Base-by-base conservation (phyloP, 768 basidiomycete species). In the Suillus cothurnatus region DNA sequence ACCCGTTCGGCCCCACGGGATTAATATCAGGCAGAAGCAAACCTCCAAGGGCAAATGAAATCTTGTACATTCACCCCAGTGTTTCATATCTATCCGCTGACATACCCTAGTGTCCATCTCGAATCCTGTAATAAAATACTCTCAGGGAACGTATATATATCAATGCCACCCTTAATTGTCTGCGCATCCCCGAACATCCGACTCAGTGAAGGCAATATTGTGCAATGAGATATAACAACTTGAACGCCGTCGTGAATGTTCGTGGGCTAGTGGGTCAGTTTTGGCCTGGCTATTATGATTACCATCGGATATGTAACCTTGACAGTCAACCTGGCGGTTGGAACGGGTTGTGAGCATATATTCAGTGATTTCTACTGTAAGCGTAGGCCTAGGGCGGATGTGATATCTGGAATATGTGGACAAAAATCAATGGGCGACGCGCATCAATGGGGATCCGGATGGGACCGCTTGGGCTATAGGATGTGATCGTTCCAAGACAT, bases 21-120 rank as follows among this genome's bases (percentile, higher is more conserved):
- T 68, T 49, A 21, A 7, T 58, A 12, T 72, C 72, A 6, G 67
- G 67, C 52, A 75, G 73, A 17, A 78, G 73, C 61, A 82, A 81
- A 62, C 81, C 83, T 31, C 84, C 84, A 41, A 80, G 76, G 32
- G 83, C 85, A 32, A 87, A 86, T 69, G 87, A 89, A 70, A 89
- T 84, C 1, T 81, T 92, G 90, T 88, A 70, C 47, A 86, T 71
- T 61, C 19, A 61, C 26, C 53, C 11, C 62, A 52, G 21, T 36
- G 8, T 56, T 65, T 41, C 36, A 58, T 41, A 50, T 19, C 9
- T 61, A 36, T 66, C 47, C 58, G 53, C 53, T 59, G 43, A 52
- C 58, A 50, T 45, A 68, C 64, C 59, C 14, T 62, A 92, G 90
- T 49, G 74, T 80, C n/a, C 84, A 87, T 70, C 82, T 93, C n/a